phyloP scores from a whole-genome alignment of 352 stramenopile species.

The Poterioochromonas sp. region DNA sequence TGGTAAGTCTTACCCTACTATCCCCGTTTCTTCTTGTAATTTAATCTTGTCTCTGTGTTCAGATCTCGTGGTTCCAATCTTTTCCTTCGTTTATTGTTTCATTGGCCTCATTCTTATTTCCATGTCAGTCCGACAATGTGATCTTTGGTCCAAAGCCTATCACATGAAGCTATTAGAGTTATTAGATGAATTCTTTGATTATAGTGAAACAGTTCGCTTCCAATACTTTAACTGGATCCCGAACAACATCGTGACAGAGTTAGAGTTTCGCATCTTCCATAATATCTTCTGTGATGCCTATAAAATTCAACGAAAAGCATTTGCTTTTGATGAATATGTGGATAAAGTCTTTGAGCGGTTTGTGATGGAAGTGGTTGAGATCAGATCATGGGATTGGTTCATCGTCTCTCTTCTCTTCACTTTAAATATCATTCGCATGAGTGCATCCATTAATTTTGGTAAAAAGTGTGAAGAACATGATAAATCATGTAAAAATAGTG shows the following conservation, averaged over 20 bases:
- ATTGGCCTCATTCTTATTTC: not conserved
- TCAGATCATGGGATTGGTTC: not conserved
- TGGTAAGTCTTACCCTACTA: not conserved
- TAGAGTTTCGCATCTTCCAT: conserved; percentile 14
- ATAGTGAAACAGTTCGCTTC: not conserved
- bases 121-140: not conserved
- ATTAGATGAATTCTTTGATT: conserved; percentile 9
- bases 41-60: not conserved
- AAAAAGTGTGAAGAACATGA: not conserved
- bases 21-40: no score
- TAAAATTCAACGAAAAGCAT: not conserved
- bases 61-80: conserved; percentile 13
- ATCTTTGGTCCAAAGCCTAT: conserved; percentile 13
- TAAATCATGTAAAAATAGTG: not conserved
- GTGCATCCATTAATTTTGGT: no score
- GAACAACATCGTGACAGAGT: not conserved
- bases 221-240: not conserved
- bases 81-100: conserved; percentile 1
- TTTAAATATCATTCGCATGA: no score
- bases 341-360: not conserved
- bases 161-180: not conserved
- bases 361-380: not conserved
- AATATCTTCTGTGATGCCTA: conserved; percentile 7
- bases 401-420: no score
- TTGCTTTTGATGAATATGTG: conserved; percentile 20